These are phyloP conservation scores for Suillus discolor DNA, from an alignment of 768 basidiomycete species.

Conservation along the genomic window DNA sequence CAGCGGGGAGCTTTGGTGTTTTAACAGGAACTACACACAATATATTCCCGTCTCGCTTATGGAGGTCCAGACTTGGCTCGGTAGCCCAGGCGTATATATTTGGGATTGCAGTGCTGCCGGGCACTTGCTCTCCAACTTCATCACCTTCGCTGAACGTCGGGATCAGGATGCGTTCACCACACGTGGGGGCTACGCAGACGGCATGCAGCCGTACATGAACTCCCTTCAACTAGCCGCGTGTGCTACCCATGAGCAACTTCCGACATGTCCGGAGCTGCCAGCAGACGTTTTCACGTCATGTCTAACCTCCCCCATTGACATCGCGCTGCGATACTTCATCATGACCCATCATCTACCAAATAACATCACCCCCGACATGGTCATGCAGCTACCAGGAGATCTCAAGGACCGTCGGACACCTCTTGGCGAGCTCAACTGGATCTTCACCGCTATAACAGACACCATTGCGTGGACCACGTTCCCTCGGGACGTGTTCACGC, in stretches of 20 bases:
- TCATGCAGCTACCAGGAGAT: conserved; percentile 94
- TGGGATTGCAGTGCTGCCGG: conserved; percentile 99
- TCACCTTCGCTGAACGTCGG: conserved; percentile 71
- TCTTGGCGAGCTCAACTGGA: conserved; percentile 99
- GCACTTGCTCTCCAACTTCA: conserved; percentile 89
- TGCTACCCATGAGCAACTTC: conserved; percentile 85
- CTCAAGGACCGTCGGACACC: conserved; percentile 96
- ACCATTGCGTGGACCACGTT: conserved; percentile 99
- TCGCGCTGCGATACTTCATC: conserved; percentile 91
- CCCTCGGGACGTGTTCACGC: conserved; percentile 89
- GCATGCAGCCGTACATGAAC: conserved; percentile 73
- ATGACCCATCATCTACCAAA: conserved; percentile 87
- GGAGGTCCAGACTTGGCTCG: conserved; percentile 92
- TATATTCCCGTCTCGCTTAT: conserved; percentile 96
- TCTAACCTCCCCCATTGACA: conserved; percentile 97
- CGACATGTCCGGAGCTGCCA: conserved; percentile 94
- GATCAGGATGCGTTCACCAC: conserved; percentile 64
- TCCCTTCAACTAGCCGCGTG: conserved; percentile 97
- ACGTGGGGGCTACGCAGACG: conserved; percentile 61
- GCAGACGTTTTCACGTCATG: conserved; percentile 98
- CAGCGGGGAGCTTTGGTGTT: conserved; percentile 98
- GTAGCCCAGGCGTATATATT: conserved; percentile 94
- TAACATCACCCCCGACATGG: conserved; percentile 84
- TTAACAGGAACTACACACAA: conserved; percentile 96
- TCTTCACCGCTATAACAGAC: conserved; percentile 98